Conservation (phyloP, 805 yeast genomes). For the Metschnikowia proteae region DNA sequence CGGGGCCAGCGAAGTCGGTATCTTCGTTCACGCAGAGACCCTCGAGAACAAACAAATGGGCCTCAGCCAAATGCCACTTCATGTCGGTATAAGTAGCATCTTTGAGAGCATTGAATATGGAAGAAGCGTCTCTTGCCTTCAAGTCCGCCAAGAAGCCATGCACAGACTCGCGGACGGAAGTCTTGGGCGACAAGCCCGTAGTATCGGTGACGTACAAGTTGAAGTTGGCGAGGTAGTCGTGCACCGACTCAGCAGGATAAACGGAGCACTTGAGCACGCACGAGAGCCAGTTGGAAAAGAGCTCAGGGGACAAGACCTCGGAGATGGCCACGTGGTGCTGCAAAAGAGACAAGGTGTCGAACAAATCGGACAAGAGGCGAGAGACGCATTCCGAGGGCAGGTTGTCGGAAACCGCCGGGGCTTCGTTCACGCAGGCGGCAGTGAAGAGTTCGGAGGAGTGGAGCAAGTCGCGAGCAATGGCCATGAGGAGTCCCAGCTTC, state of each 20-base stretch:
- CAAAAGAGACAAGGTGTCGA: constrained; percentile 29
- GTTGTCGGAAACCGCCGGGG: background rate
- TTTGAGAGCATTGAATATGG: constrained; percentile 6
- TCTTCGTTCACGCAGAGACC: constrained; percentile 43
- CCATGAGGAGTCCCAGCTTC: constrained; percentile 14
- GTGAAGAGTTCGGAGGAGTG: constrained; percentile 7
- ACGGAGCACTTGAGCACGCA: constrained; percentile 37
- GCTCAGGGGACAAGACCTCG: constrained; percentile 15
- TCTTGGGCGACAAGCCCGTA: constrained; percentile 55
- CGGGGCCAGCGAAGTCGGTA: constrained; percentile 15
- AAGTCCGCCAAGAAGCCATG: constrained; percentile 54
- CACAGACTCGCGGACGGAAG: constrained; percentile 57
- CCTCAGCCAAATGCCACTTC: constrained; percentile 28
- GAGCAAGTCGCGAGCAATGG: constrained; percentile 25
- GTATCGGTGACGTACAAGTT: constrained; percentile 72
- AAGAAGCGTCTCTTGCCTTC: constrained; percentile 37
- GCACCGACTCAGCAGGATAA: constrained; percentile 40
- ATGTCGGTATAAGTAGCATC: background rate
- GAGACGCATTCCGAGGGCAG: background rate
- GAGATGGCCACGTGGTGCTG: constrained; percentile 26
- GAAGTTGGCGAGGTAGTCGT: constrained; percentile 56
- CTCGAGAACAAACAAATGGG: constrained; percentile 39
- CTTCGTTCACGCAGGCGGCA: background rate
- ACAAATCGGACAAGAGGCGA: constrained; percentile 24
- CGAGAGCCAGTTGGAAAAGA: constrained; percentile 14